These are phyloP conservation scores for Chrysosporium queenslandicum DNA, from an alignment of 2,329 filamentous ascomycete genomes.

Conservation along the genomic window DNA sequence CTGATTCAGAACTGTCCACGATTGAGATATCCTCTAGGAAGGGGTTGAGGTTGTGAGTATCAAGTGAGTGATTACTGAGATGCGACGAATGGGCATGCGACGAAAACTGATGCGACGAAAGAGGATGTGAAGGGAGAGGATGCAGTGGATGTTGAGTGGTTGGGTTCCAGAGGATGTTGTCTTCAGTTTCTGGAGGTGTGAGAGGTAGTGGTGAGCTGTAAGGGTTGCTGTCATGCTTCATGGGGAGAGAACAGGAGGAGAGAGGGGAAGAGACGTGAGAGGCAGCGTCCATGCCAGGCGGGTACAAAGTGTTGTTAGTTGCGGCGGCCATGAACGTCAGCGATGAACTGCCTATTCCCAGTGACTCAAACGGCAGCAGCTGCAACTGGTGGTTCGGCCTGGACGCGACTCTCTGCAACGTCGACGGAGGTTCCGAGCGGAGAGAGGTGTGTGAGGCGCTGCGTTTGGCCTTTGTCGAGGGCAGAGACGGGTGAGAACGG, in stretches of 20 bases:
- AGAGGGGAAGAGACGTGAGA: slow-evolving; percentile 18
- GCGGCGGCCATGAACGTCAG: neutral
- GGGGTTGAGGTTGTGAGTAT: slow-evolving; percentile 25
- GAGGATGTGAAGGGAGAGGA: neutral
- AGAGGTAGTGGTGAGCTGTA: slow-evolving; percentile 31
- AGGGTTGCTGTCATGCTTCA: slow-evolving; percentile 18
- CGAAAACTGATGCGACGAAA: slow-evolving; percentile 17
- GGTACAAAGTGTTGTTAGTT: slow-evolving; percentile 1
- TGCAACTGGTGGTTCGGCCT: slow-evolving; percentile 35
- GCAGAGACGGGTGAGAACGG: slow-evolving; percentile 1
- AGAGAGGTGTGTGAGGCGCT: slow-evolving; percentile 13
- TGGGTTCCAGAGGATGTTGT: slow-evolving; percentile 31
- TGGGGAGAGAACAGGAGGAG: slow-evolving; percentile 22
- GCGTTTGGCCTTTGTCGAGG: slow-evolving; percentile 10
- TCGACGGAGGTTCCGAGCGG: slow-evolving; percentile 26
- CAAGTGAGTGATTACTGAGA: no score
- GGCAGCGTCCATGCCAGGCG: neutral
- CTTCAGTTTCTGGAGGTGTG: slow-evolving; percentile 37
- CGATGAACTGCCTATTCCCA: slow-evolving; percentile 41
- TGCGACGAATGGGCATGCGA: no score
- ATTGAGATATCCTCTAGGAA: neutral
- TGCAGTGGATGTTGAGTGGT: neutral
- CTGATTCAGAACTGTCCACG: slow-evolving; percentile 8
- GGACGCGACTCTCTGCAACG: slow-evolving; percentile 30
- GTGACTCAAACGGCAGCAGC: slow-evolving; percentile 45